Evolutionary conservation across 1,139 yeast species (phyloP).

Genomic region (Pichia sp.): DNA sequence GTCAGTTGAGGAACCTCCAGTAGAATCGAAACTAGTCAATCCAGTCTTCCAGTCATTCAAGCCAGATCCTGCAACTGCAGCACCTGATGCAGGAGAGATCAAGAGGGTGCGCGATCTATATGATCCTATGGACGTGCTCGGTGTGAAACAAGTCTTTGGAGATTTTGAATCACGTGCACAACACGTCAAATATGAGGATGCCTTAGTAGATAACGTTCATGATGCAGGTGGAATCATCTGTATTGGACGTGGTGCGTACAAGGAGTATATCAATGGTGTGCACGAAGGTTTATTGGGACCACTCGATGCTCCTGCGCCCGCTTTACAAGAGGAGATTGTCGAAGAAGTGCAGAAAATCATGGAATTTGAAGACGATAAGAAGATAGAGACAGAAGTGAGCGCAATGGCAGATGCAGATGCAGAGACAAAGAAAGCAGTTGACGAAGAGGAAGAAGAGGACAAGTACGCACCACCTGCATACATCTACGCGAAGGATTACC

Average conservation of each 20-base stretch:
- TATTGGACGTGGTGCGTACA: constrained; percentile 92
- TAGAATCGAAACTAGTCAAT: constrained; percentile 1
- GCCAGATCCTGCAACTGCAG: too few species aligned
- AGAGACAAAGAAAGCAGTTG: constrained; percentile 7
- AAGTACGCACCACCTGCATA: constrained; percentile 50
- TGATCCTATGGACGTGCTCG: constrained; percentile 46
- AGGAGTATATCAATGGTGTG: constrained; percentile 82
- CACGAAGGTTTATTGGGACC: constrained; percentile 97
- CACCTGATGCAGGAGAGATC: too few species aligned
- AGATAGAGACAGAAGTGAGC: constrained; percentile 8
- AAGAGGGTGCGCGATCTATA: constrained; percentile 35
- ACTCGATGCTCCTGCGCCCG: constrained; percentile 49
- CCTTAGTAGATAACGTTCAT: constrained; percentile 31
- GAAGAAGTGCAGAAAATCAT: constrained; percentile 8
- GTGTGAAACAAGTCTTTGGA: constrained; percentile 41
- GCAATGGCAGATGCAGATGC: constrained; percentile 14
- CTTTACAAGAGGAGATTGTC: constrained; percentile 3
- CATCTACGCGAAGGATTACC: constrained; percentile 51
- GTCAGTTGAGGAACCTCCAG: too few species aligned
- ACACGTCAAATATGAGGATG: constrained; percentile 40
- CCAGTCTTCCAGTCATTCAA: constrained; percentile 9
- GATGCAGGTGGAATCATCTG: constrained; percentile 83
- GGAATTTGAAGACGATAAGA: constrained; percentile 6
- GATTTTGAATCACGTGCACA: constrained; percentile 8
- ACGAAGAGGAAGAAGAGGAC: constrained; percentile 26